Evolutionary conservation across 202 grass and related monocot species (phyloP).

Genomic region (Eragrostis tef): DNA sequence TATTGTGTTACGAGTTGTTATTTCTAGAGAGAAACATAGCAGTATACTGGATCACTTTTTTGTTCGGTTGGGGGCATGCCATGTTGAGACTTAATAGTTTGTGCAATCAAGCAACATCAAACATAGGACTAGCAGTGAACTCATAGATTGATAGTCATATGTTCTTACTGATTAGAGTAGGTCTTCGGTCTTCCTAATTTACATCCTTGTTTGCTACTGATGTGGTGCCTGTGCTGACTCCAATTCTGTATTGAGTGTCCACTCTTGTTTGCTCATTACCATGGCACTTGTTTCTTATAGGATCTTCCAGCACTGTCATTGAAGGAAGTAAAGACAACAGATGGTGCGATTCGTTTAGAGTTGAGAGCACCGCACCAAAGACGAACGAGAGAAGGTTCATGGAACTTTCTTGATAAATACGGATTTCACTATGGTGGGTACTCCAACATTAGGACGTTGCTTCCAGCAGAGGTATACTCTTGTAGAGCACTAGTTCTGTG

Average conservation of each 20-base stretch:
- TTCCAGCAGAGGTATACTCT: conserved; percentile 73
- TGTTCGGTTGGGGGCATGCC: conserved; percentile 10
- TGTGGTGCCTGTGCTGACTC: conserved; percentile 15
- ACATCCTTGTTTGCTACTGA: conserved; percentile 25
- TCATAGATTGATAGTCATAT: not conserved
- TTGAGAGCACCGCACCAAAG: conserved; percentile 63
- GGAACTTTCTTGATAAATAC: conserved; percentile 79
- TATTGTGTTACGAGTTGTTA: conserved; percentile 9
- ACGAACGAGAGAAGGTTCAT: conserved; percentile 58
- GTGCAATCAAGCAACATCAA: not conserved
- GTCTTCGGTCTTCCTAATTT: conserved; percentile 20
- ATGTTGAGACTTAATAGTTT: conserved; percentile 12
- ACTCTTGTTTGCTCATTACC: conserved; percentile 38
- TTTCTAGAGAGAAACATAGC: conserved; percentile 15
- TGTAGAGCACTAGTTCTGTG: conserved; percentile 16
- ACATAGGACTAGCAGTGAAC: conserved; percentile 23
- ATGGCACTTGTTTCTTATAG: conserved; percentile 53
- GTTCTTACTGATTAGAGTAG: conserved; percentile 32
- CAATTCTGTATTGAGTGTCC: conserved; percentile 18
- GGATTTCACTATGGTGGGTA: conserved; percentile 66
- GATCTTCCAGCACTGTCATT: conserved; percentile 70
- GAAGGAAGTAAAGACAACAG: conserved; percentile 73
- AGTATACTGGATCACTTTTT: conserved; percentile 26
- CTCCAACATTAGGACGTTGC: conserved; percentile 55
- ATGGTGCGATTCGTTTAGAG: conserved; percentile 68